Evolutionary conservation across 2,329 filamentous ascomycete genomes (phyloP).

Genomic region (Sarocladium brachiariae): DNA sequence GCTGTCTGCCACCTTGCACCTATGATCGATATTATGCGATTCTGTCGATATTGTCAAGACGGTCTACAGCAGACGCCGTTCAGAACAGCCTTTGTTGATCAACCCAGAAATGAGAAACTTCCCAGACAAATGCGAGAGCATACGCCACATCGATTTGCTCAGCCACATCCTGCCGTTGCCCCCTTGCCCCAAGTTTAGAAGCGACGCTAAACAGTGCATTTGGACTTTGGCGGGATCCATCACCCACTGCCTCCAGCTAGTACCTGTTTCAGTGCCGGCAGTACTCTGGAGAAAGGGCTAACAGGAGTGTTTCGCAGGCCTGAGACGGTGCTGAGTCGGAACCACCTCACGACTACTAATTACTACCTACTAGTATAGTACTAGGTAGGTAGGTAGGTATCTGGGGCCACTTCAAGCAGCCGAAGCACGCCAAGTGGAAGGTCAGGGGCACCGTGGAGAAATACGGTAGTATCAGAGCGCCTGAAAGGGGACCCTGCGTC

Average conservation of each 20-base stretch:
- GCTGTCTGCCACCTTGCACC: no score
- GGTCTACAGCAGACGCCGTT: no score
- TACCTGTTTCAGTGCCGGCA: neutral
- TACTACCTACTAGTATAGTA: no score
- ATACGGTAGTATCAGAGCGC: no score
- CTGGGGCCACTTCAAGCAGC: neutral
- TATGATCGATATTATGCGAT: no score
- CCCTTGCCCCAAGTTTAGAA: neutral
- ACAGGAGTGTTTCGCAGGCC: slow-evolving; percentile 5
- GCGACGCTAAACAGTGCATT: neutral
- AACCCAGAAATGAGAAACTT: no score
- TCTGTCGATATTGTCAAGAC: no score
- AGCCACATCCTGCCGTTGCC: neutral
- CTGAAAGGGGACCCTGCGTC: slow-evolving; percentile 4
- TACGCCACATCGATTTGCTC: neutral
- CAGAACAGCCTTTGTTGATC: no score
- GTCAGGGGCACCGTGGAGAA: neutral
- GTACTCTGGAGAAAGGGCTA: neutral
- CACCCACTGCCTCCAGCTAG: neutral
- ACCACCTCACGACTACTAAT: no score
- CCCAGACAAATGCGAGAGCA: no score
- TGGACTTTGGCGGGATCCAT: neutral
- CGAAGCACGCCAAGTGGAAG: neutral
- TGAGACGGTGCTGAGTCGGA: neutral
- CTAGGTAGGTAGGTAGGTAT: no score